Percentiles rank a stretch among this genome's conserved stretches.
phyloP scores from a whole-genome alignment of 805 yeast genomes.

The Martiniozyma abietophila region DNA sequence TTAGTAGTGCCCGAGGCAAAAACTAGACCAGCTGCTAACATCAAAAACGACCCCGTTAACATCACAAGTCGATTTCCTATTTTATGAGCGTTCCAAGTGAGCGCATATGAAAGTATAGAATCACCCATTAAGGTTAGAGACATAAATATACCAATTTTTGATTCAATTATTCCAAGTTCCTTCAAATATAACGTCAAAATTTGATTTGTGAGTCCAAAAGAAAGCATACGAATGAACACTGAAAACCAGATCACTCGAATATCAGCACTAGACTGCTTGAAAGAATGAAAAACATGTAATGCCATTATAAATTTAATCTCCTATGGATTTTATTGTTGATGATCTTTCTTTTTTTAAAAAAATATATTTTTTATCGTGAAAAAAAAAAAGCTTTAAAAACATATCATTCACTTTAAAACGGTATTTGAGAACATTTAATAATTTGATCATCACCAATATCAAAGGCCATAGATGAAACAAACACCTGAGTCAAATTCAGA shows the following conservation, averaged over 20 bases:
- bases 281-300: constrained; percentile 28
- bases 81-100: constrained; percentile 70
- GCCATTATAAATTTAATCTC: no score
- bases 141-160: constrained; percentile 70
- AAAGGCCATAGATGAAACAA: no score
- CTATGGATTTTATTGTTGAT: no score
- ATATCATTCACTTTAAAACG: no score
- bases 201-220: constrained; percentile 76
- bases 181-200: constrained; percentile 61
- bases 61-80: constrained; percentile 63
- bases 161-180: constrained; percentile 43
- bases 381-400: no score
- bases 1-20: constrained; percentile 47
- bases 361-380: no score
- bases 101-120: constrained; percentile 53
- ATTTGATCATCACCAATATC: no score
- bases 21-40: constrained; percentile 57
- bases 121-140: constrained; percentile 74
- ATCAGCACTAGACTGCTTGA: constrained; percentile 33
- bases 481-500: no score
- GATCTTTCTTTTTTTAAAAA: no score
- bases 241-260: constrained; percentile 57
- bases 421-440: no score
- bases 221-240: constrained; percentile 59
- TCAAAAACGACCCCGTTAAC: constrained; percentile 53